Conservation (phyloP, 78 protist genomes). For the Dictyostelium purpureum region DNA sequence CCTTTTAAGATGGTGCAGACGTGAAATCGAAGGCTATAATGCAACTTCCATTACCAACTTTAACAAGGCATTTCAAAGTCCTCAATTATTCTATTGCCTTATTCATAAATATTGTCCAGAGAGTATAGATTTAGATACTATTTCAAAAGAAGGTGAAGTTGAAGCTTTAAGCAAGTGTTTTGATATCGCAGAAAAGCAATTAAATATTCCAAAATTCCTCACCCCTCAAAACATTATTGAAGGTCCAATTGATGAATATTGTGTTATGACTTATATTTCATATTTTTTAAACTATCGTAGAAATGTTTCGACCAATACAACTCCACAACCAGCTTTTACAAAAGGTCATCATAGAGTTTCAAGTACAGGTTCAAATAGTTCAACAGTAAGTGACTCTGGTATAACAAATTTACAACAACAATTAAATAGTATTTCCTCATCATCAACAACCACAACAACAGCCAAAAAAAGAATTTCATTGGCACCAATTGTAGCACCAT, state of each 20-base stretch:
- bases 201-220: conserved; percentile 27
- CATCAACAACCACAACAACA: background rate
- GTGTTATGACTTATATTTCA: conserved; percentile 56
- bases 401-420: background rate
- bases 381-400: background rate
- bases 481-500: background rate
- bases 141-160: conserved; percentile 10
- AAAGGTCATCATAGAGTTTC: conserved; percentile 34
- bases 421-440: background rate
- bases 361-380: conserved; percentile 10
- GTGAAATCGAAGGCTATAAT: conserved; percentile 25
- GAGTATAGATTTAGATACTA: background rate
- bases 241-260: conserved; percentile 57
- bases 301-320: background rate
- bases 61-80: conserved; percentile 55
- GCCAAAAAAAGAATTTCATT: background rate
- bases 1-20: conserved; percentile 58
- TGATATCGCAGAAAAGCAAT: conserved; percentile 52
- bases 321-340: background rate
- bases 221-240: conserved; percentile 41
- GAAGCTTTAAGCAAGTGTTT: conserved; percentile 15
- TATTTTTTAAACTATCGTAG: conserved; percentile 46
- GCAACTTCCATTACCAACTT: conserved; percentile 32
- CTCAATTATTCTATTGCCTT: conserved; percentile 36
- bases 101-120: conserved; percentile 21